A percentile compares a stretch with the other conserved stretches of the same genome.
phyloP scores from a whole-genome alignment of 768 basidiomycete species.

The Psilocybe azurescens region DNA sequence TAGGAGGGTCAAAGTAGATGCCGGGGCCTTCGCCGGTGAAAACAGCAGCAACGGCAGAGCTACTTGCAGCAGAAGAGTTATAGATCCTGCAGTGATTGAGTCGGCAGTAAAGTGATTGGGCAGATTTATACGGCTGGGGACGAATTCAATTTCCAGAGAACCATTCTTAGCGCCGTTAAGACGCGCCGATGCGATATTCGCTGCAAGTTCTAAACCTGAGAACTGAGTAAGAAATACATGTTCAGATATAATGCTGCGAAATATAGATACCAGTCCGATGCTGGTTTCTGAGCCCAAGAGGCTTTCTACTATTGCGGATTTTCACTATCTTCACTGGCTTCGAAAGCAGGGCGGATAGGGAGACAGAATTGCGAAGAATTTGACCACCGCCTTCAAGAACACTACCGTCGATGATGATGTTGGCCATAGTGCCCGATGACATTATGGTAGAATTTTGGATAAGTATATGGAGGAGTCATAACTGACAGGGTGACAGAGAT shows the following conservation, averaged over 20 bases:
- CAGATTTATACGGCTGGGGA: slow-evolving; percentile 50
- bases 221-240: background rate
- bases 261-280: slow-evolving; percentile 65
- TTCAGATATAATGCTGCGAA: background rate
- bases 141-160: slow-evolving; percentile 60
- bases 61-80: slow-evolving; percentile 73
- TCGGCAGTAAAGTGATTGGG: slow-evolving; percentile 46
- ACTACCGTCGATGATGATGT: slow-evolving; percentile 49
- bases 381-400: slow-evolving; percentile 72
- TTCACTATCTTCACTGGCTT: slow-evolving; percentile 65
- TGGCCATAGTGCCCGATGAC: slow-evolving; percentile 28
- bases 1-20: slow-evolving; percentile 57
- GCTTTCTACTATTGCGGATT: slow-evolving; percentile 60
- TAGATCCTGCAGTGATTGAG: slow-evolving; percentile 72
- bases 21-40: slow-evolving; percentile 32
- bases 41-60: slow-evolving; percentile 74
- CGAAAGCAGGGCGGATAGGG: slow-evolving; percentile 68
- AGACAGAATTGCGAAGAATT: slow-evolving; percentile 70
- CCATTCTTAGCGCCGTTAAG: slow-evolving; percentile 58
- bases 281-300: slow-evolving; percentile 74
- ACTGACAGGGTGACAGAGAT: background rate
- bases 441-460: slow-evolving; percentile 5
- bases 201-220: slow-evolving; percentile 69
- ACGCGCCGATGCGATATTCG: slow-evolving; percentile 61
- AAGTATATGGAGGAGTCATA: slow-evolving; percentile 6